phyloP scores from a whole-genome alignment of 139 green algal genomes.

The Haematococcus lacustris region DNA sequence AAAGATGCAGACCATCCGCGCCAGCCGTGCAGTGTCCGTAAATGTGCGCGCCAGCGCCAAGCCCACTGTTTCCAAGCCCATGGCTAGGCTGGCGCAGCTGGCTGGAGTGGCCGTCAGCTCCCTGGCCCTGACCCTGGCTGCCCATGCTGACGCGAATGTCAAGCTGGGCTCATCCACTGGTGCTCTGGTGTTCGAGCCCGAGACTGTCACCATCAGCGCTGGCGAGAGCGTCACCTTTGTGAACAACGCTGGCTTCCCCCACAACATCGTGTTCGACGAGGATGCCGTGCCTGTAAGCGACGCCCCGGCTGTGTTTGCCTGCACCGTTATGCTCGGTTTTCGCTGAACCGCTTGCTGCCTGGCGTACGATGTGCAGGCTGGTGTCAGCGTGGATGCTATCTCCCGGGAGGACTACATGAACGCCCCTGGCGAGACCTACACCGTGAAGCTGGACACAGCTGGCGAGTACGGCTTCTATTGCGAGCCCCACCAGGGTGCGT shows the following conservation, averaged over 20 bases:
- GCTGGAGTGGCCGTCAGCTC: slow-evolving; percentile 58
- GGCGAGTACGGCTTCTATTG: slow-evolving; percentile 90
- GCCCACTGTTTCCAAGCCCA: no score
- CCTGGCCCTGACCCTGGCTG: slow-evolving; percentile 62
- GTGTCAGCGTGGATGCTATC: slow-evolving; percentile 80
- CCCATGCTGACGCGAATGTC: slow-evolving; percentile 57
- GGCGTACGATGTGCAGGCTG: no score
- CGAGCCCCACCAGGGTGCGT: slow-evolving; percentile 84
- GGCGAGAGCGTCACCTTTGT: slow-evolving; percentile 77
- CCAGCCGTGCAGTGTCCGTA: no score
- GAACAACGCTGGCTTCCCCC: slow-evolving; percentile 79
- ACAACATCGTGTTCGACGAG: slow-evolving; percentile 94
- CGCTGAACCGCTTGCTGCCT: no score
- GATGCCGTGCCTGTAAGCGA: slow-evolving; percentile 79
- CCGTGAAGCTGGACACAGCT: slow-evolving; percentile 59
- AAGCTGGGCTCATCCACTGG: slow-evolving; percentile 79
- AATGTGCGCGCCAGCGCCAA: no score
- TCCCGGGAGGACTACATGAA: slow-evolving; percentile 85
- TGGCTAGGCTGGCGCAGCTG: no score
- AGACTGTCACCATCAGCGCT: slow-evolving; percentile 56
- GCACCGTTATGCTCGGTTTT: no score
- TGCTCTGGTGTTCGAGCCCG: slow-evolving; percentile 62
- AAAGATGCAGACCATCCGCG: no score
- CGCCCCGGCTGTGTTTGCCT: no score
- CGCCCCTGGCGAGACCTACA: slow-evolving; percentile 76